phyloP scores from a whole-genome alignment of 768 basidiomycete genomes.

The Suillus subluteus region DNA sequence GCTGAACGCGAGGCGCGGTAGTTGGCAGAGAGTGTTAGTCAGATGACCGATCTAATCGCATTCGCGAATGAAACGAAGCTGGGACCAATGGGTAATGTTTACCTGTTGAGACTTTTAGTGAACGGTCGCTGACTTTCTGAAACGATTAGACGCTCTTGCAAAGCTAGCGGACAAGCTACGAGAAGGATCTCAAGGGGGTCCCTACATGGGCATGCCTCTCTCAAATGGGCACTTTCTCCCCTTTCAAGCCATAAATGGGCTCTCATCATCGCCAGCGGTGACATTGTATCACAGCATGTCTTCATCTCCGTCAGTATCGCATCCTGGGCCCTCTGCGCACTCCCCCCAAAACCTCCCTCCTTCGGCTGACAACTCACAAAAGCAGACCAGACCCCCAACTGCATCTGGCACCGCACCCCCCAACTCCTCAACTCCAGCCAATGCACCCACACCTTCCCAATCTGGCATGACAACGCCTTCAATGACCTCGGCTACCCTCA shows the following conservation, averaged over 20 bases:
- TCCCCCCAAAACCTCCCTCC: constrained; percentile 54
- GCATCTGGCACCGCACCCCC: constrained; percentile 41
- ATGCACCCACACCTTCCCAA: constrained; percentile 44
- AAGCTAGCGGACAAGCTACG: constrained; percentile 45
- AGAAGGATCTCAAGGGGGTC: constrained; percentile 24
- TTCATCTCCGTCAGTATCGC: constrained; percentile 47
- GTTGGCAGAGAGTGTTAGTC: constrained; percentile 81
- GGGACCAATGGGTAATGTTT: constrained; percentile 68
- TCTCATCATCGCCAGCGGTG: constrained; percentile 36
- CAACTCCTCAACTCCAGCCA: constrained; percentile 29
- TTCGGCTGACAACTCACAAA: constrained; percentile 60
- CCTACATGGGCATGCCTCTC: constrained; percentile 20
- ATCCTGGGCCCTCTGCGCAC: constrained; percentile 42
- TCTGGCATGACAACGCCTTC: constrained; percentile 51
- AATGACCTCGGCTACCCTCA: constrained; percentile 51
- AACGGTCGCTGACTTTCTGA: constrained; percentile 24
- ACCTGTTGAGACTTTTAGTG: constrained; percentile 28
- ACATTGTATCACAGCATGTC: constrained; percentile 51
- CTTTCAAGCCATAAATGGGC: constrained; percentile 23
- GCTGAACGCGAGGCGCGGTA: constrained; percentile 29
- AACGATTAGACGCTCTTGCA: constrained; percentile 46
- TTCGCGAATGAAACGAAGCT: constrained; percentile 57
- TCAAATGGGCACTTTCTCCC: neutral
- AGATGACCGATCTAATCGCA: constrained; percentile 78
- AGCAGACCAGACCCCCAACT: constrained; percentile 64